Evolutionary conservation across 441 rosid genomes (phyloP), one percentile per base, ranked within the genome.

Genomic region (Flueggea neowawraea): DNA sequence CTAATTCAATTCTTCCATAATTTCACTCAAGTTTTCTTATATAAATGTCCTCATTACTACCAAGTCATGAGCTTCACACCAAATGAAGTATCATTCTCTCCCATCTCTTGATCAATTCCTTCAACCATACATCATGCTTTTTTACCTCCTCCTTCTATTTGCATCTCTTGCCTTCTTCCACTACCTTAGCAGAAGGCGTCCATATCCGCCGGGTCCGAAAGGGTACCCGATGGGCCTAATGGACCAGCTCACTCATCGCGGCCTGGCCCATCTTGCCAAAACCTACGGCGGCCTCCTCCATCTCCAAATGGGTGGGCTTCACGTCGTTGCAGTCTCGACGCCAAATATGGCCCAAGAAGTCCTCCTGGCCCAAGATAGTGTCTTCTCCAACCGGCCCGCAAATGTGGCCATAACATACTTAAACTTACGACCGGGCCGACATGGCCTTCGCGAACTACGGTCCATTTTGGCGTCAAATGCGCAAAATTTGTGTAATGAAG

Each of bases 391-490:
- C 77, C 79, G 98, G 0, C 96, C 98, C 0, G 94, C 90, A 28
- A 86, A 86, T 36, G 78, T 83, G 43, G 94, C 96, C 58, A 86
- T 83, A 60, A 70, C 78, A 62, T 88, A 90, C 68, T 77, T 92
- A 28, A 41, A 88, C 96, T 6, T 90, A 86, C 43, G 82, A 83
- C 62, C 76, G 89, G 10, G 89, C 94, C 6, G 97, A 95, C 70
- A 89, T 95, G 96, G 99, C 99, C 43, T 95, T 95, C 13, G 94
- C 97, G 10, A 85, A 89, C 69, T 95, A 95, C 64, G 99, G 99
- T 0, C 96, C 99, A 0, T 91, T 89, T 57, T 91, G 99, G 99
- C 74, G 99, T 44, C 97, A 91, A 80, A 91, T 91, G 99, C 73
- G 99, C 1, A 95, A 95, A 78, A 81, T 95, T 0, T 86, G 95